These are phyloP conservation scores for Macadamia tetraphylla DNA, from an alignment of 164 flowering plant species.

Conservation along the genomic window DNA sequence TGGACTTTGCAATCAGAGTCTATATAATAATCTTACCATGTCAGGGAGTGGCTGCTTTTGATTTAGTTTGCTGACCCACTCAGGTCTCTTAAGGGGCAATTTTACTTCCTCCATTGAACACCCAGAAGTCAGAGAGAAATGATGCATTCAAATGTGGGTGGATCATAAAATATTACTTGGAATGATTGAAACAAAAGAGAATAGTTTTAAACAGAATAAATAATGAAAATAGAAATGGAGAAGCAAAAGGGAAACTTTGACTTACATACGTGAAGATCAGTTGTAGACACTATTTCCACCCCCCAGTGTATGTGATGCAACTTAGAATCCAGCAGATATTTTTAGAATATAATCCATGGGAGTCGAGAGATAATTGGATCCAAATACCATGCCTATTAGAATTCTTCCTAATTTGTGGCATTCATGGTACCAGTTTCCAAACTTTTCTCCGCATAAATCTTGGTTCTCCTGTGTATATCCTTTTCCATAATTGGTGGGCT, in stretches of 20 bases:
- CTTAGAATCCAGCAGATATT: slow-evolving; percentile 38
- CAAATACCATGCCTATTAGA: slow-evolving; percentile 31
- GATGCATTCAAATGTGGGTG: slow-evolving; percentile 70
- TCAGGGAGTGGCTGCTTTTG: slow-evolving; percentile 38
- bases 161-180: slow-evolving; percentile 77
- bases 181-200: slow-evolving; percentile 11
- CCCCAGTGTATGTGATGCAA: slow-evolving; percentile 67
- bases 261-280: slow-evolving; percentile 94
- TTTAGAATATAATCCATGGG: slow-evolving; percentile 12
- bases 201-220: slow-evolving; percentile 1
- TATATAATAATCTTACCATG: slow-evolving; percentile 45
- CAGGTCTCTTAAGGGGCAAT: slow-evolving; percentile 49
- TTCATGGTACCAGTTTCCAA: slow-evolving; percentile 29
- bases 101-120: slow-evolving; percentile 25
- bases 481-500: slow-evolving; percentile 7
- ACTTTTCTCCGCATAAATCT: slow-evolving; percentile 9
- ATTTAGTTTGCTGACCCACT: slow-evolving; percentile 69
- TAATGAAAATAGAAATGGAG: neutral
- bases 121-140: slow-evolving; percentile 45
- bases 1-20: slow-evolving; percentile 1
- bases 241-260: slow-evolving; percentile 25
- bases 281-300: slow-evolving; percentile 31
- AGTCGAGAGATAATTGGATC: slow-evolving; percentile 41
- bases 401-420: slow-evolving; percentile 26
- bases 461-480: slow-evolving; percentile 2